These are phyloP conservation scores for Ceratocystis cubensis DNA, from an alignment of 2,329 filamentous ascomycete genomes.

Conservation along the genomic window DNA sequence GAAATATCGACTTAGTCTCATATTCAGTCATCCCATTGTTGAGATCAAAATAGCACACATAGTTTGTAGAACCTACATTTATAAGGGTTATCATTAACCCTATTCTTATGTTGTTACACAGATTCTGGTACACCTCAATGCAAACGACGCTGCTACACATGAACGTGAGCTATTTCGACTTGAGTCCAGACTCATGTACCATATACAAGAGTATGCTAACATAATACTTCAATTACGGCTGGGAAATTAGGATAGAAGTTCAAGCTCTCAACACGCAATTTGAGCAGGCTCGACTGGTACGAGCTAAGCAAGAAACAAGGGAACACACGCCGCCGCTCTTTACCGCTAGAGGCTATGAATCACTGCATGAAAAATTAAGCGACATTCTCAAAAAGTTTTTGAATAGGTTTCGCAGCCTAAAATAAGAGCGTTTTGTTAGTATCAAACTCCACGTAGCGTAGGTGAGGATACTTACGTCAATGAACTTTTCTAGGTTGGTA, in stretches of 20 bases:
- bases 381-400: slow-evolving; percentile 71
- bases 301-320: slow-evolving; percentile 9
- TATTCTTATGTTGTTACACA: background rate
- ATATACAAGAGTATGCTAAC: background rate
- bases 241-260: background rate
- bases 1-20: too few species aligned
- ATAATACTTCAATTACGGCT: background rate
- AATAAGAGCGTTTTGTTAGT: slow-evolving; percentile 19
- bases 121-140: background rate
- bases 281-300: slow-evolving; percentile 14
- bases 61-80: too few species aligned
- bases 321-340: background rate
- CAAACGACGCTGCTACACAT: background rate
- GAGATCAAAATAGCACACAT: too few species aligned
- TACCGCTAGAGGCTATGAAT: background rate
- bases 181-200: background rate
- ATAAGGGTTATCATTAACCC: background rate
- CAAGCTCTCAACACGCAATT: background rate
- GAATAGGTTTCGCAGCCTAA: slow-evolving; percentile 76
- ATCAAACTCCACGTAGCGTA: background rate
- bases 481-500: slow-evolving; percentile 84
- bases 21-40: too few species aligned
- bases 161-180: background rate
- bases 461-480: slow-evolving; percentile 50
- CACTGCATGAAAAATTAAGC: slow-evolving; percentile 26